Evolutionary conservation across 2,329 filamentous ascomycete species (phyloP).

Genomic region (Nigrospora osmanthi): DNA sequence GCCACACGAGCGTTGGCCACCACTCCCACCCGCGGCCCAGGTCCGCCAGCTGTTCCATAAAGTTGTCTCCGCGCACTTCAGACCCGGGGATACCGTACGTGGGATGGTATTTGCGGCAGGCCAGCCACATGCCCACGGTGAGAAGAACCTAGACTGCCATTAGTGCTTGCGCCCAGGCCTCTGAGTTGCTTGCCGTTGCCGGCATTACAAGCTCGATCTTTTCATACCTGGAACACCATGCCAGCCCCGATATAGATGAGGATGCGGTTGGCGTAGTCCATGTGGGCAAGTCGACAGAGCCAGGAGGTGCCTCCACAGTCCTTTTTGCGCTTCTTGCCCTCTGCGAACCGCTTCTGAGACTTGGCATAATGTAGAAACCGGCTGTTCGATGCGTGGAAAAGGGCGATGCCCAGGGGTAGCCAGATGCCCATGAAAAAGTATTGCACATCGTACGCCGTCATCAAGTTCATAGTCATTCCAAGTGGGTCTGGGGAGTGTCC

Average conservation of each 20-base stretch:
- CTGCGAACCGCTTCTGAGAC: slow-evolving; percentile 35
- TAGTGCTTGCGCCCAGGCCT: not conserved
- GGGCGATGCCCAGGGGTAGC: slow-evolving; percentile 47
- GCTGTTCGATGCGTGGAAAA: slow-evolving; percentile 49
- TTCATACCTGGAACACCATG: slow-evolving; percentile 40
- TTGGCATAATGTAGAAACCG: slow-evolving; percentile 43
- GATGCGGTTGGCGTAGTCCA: slow-evolving; percentile 29
- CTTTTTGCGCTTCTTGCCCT: slow-evolving; percentile 3
- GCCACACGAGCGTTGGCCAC: slow-evolving; percentile 49
- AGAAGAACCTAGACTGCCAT: slow-evolving; percentile 35
- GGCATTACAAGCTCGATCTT: too few species aligned
- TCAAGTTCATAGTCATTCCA: slow-evolving; percentile 28
- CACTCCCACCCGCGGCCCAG: slow-evolving; percentile 49
- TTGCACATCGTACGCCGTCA: slow-evolving; percentile 37
- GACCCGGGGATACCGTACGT: slow-evolving; percentile 37
- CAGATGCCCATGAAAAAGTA: slow-evolving; percentile 54
- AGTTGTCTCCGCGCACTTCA: slow-evolving; percentile 17
- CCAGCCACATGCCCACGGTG: slow-evolving; percentile 45
- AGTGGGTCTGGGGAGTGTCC: slow-evolving; percentile 19
- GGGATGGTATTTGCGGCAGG: slow-evolving; percentile 49
- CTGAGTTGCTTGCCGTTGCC: too few species aligned
- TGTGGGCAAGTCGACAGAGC: slow-evolving; percentile 24
- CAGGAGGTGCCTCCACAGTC: slow-evolving; percentile 22
- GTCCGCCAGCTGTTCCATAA: slow-evolving; percentile 32
- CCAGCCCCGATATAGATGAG: slow-evolving; percentile 37